These are phyloP conservation scores for Colletotrichum euphorbiae DNA, from an alignment of 2,329 filamentous ascomycete species.

Conservation along the genomic window DNA sequence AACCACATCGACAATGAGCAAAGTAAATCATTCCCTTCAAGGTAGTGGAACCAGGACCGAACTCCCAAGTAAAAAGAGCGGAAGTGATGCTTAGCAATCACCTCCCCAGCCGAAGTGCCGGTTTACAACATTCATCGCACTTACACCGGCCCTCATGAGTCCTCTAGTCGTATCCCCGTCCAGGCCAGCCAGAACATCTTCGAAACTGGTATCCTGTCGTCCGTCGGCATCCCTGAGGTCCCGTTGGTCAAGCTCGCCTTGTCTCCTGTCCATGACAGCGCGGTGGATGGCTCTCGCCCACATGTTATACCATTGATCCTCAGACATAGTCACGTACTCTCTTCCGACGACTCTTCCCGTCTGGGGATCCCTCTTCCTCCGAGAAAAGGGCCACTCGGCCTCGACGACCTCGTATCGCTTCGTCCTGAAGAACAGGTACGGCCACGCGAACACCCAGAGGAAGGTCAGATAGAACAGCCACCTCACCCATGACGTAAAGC, in stretches of 20 bases:
- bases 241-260: constrained; percentile 66
- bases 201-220: constrained; percentile 49
- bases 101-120: constrained; percentile 66
- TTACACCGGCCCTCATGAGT: constrained; percentile 60
- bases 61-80: not conserved
- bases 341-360: constrained; percentile 42
- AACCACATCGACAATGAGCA: constrained; percentile 2
- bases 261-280: constrained; percentile 68
- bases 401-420: constrained; percentile 73
- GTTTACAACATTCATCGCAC: constrained; percentile 65
- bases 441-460: constrained; percentile 78
- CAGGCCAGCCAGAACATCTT: constrained; percentile 45
- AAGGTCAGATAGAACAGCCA: constrained; percentile 75
- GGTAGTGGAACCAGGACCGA: not conserved
- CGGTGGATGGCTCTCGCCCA: constrained; percentile 71
- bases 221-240: constrained; percentile 62
- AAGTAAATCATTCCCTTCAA: not conserved
- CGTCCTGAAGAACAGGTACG: constrained; percentile 74
- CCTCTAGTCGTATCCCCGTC: constrained; percentile 55
- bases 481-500: constrained; percentile 71
- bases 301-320: constrained; percentile 71
- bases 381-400: constrained; percentile 70
- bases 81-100: constrained; percentile 39
- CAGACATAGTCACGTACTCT: constrained; percentile 65
- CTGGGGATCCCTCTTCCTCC: constrained; percentile 33